Conservation (phyloP, 371 early-diverging fungal genomes). For the Syncephalastrum racemosum region DNA sequence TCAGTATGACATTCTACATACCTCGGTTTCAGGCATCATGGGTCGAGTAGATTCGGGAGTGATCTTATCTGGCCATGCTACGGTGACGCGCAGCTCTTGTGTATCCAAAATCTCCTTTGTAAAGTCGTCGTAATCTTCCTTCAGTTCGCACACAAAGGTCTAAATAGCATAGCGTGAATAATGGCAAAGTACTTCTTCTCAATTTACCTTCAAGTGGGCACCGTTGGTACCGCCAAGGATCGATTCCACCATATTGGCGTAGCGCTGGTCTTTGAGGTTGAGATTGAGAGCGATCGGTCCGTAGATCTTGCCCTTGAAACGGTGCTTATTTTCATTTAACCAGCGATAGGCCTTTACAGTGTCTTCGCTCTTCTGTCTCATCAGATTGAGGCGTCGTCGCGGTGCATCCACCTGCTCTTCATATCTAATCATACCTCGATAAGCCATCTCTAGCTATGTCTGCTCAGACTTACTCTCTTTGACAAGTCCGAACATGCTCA, state of each 20-base stretch:
- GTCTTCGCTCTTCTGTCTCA: slow-evolving; percentile 48
- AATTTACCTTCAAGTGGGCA: slow-evolving; percentile 45
- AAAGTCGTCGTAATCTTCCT: slow-evolving; percentile 75
- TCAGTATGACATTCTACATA: slow-evolving; percentile 12
- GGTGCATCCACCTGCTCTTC: slow-evolving; percentile 58
- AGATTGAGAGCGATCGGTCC: slow-evolving; percentile 71
- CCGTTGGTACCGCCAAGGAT: slow-evolving; percentile 35
- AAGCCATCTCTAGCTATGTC: no score
- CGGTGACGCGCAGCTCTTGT: slow-evolving; percentile 56
- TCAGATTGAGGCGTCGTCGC: slow-evolving; percentile 39
- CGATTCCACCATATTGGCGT: slow-evolving; percentile 68
- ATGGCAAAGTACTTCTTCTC: not conserved
- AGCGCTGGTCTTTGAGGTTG: slow-evolving; percentile 61
- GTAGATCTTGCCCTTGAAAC: slow-evolving; percentile 72
- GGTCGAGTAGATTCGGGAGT: slow-evolving; percentile 33
- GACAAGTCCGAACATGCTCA: slow-evolving; percentile 4
- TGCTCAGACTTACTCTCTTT: slow-evolving; percentile 19
- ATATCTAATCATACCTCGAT: slow-evolving; percentile 25
- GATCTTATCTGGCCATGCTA: slow-evolving; percentile 48
- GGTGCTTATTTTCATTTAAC: slow-evolving; percentile 59
- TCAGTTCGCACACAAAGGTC: slow-evolving; percentile 77
- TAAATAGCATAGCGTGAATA: slow-evolving; percentile 23
- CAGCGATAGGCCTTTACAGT: slow-evolving; percentile 61
- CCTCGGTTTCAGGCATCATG: slow-evolving; percentile 42
- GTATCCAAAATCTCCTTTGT: slow-evolving; percentile 63